phyloP scores from a whole-genome alignment of 2,329 filamentous ascomycete species.

The Teratosphaeria destructans region DNA sequence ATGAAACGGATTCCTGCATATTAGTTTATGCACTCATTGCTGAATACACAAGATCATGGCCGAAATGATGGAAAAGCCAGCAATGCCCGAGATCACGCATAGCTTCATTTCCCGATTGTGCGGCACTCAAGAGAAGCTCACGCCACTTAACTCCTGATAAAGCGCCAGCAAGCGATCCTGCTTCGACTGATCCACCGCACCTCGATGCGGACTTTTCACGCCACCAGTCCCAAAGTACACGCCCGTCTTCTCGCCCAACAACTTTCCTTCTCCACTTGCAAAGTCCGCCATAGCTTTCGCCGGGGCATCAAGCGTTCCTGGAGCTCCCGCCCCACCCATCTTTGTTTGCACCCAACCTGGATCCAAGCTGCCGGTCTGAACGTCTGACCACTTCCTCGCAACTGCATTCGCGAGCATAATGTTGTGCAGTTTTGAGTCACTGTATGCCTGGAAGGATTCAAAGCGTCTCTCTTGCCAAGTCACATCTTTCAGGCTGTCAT shows the following conservation, averaged over 20 bases:
- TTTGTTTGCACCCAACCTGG: conserved; percentile 34
- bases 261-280: conserved; percentile 30
- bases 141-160: conserved; percentile 26
- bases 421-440: conserved; percentile 47
- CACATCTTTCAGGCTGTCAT: conserved; percentile 32
- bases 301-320: conserved; percentile 32
- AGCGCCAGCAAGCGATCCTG: conserved; percentile 38
- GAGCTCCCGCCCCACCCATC: conserved; percentile 35
- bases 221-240: conserved; percentile 21
- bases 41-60: too few relatives aligned
- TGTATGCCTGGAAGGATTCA: conserved; percentile 35
- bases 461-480: conserved; percentile 29
- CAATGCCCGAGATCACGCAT: background rate
- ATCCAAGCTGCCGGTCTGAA: conserved; percentile 38
- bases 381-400: conserved; percentile 34
- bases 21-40: too few relatives aligned
- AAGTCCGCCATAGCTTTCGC: conserved; percentile 41
- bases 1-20: too few relatives aligned
- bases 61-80: background rate
- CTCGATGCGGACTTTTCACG: conserved; percentile 16
- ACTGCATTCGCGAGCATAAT: conserved; percentile 47
- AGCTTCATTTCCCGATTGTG: background rate
- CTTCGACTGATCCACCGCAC: conserved; percentile 27
- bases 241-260: conserved; percentile 33
- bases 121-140: conserved; percentile 20